Base-by-base conservation (phyloP, 169 alveolate genomes). In the Condylostoma magnum region DNA sequence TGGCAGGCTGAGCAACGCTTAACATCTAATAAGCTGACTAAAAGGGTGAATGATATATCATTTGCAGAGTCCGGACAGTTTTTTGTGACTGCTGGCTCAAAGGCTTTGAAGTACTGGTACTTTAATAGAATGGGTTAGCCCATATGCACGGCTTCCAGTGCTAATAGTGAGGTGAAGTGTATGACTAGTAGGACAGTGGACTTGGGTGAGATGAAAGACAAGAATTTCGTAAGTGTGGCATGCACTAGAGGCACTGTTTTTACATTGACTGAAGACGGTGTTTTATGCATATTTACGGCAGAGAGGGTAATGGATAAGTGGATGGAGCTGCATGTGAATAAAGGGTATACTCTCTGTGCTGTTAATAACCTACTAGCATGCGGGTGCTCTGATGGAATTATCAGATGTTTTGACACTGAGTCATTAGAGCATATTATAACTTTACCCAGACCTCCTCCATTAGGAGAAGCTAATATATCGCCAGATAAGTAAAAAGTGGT, bases 341-440 rank as follows among this genome's bases (percentile, higher is more conserved):
- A 65, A 30, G 93, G 89, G 4, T 76, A 76, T 43, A 58, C 82
- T 8, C 52, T 84, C 31, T 38, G 73, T 33, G 46, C 80, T 6
- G 52, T 70, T 36, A 76, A 80, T 36, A 79, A 85, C 36, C 53
- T 56, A 36, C 55, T 90, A 10, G 78, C 82, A 8, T 86, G 93
- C 51, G 91, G 90, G 25, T 87, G 93, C 57, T 73, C 93, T 12
- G 96, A 90, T 69, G 94, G 94, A 31, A 72, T 83, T 15, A 75
- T 80, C 27, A 75, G 94, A 53, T 69, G 84, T 18, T 90, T 90
- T 70, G 76, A 77, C 20, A 55, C 90, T n/a, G 76, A 74, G 27
- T 53, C 77, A 34, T 83, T 90, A 43, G 84, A 80, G 44, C 87
- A 87, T 76, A 53, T 83, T 2, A 43, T 67, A 31, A 82, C 96